Percentiles rank a stretch among this genome's conserved stretches.
Evolutionary conservation across 2,329 filamentous ascomycete genomes (phyloP).

Genomic region (Sporothrix inflata): DNA sequence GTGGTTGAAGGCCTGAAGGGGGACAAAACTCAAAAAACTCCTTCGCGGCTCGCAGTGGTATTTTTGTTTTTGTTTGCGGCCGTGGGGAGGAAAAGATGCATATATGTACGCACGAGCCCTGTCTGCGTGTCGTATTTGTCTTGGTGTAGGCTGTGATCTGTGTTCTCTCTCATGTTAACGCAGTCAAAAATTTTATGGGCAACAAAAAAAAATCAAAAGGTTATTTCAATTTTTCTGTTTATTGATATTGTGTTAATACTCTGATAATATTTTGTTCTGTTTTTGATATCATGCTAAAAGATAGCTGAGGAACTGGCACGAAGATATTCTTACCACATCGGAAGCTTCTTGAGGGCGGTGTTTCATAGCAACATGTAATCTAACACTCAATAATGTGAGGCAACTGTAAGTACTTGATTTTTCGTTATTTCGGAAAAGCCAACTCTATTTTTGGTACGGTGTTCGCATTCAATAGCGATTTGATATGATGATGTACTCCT

Average conservation of each 20-base stretch:
- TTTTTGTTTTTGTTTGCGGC: slow-evolving; percentile 22
- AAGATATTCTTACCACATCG: no score
- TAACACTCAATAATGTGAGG: not conserved
- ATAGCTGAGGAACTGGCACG: no score
- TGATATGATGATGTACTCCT: slow-evolving; percentile 17
- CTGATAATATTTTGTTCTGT: no score
- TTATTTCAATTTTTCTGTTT: not conserved
- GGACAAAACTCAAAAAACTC: slow-evolving; percentile 16
- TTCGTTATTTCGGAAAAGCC: not conserved
- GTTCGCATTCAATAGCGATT: not conserved
- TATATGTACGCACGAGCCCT: not conserved
- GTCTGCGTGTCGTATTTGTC: not conserved
- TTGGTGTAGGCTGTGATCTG: slow-evolving; percentile 22
- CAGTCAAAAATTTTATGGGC: slow-evolving; percentile 22
- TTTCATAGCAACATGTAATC: no score
- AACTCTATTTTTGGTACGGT: slow-evolving; percentile 14
- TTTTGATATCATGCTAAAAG: not conserved
- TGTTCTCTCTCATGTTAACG: not conserved
- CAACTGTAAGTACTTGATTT: not conserved
- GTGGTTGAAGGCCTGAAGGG: slow-evolving; percentile 34
- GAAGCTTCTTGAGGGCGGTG: no score
- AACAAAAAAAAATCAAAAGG: slow-evolving; percentile 24
- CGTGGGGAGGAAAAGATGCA: slow-evolving; percentile 10
- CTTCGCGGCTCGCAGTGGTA: slow-evolving; percentile 5
- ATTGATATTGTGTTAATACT: not conserved